phyloP scores from a whole-genome alignment of 2,329 filamentous ascomycete species.

The Colletotrichum sp. region DNA sequence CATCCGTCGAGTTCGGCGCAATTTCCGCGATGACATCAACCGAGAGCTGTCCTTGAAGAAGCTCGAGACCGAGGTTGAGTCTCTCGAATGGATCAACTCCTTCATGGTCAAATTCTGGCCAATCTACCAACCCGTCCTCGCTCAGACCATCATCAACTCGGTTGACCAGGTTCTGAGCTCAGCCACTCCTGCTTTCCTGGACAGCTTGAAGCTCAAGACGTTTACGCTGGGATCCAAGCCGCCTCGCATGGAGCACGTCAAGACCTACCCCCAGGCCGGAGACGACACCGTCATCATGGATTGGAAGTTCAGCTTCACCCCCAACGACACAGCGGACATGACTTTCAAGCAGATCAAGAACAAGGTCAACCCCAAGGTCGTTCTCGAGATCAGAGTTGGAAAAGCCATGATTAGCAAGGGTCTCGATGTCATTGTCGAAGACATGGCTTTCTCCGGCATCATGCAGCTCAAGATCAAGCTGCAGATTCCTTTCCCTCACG shows the following conservation, averaged over 20 bases:
- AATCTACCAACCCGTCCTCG: conserved; percentile 94
- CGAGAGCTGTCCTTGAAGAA: conserved; percentile 87
- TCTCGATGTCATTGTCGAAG: conserved; percentile 95
- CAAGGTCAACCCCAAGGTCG: conserved; percentile 96
- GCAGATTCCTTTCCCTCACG: conserved; percentile 92
- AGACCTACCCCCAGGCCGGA: conserved; percentile 94
- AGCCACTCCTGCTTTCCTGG: conserved; percentile 88
- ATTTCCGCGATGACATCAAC: conserved; percentile 92
- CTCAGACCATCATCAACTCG: conserved; percentile 87
- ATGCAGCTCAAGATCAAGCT: conserved; percentile 99
- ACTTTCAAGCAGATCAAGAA: conserved; percentile 88
- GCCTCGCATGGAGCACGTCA: conserved; percentile 95
- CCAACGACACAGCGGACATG: conserved; percentile 91
- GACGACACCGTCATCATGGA: conserved; percentile 98
- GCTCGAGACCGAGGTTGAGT: conserved; percentile 89
- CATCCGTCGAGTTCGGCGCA: conserved; percentile 87
- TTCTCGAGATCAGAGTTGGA: conserved; percentile 91
- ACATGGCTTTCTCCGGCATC: conserved; percentile 93
- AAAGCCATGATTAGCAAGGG: conserved; percentile 98
- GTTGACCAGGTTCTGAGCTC: conserved; percentile 96
- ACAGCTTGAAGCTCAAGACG: conserved; percentile 90
- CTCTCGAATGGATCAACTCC: conserved; percentile 98
- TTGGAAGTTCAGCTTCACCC: conserved; percentile 99
- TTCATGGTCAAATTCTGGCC: conserved; percentile 99
- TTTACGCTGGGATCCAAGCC: conserved; percentile 96